Evolutionary conservation across 75 land plant species (phyloP).

Genomic region (Adiantum capillusveneris): DNA sequence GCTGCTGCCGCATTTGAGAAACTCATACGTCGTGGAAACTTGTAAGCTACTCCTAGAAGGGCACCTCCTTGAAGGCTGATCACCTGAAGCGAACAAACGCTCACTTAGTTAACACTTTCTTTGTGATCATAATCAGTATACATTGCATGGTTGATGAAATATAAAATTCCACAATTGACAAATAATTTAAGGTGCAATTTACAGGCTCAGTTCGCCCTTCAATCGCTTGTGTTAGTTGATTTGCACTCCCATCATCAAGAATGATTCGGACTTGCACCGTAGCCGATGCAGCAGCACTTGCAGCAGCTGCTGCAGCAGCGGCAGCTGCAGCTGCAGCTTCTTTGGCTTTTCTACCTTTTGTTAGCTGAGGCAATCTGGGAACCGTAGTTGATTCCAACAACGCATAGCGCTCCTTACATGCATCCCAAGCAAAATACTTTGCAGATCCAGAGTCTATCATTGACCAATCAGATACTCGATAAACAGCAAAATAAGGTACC

Average conservation of each 20-base stretch:
- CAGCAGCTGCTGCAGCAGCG: slow-evolving; percentile 87
- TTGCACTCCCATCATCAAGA: slow-evolving; percentile 94
- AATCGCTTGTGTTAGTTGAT: slow-evolving; percentile 61
- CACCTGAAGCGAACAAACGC: slow-evolving; percentile 41
- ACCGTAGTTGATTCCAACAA: slow-evolving; percentile 62
- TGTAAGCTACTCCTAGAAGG: slow-evolving; percentile 92
- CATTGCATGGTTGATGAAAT: too few species aligned
- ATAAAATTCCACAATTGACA: too few species aligned
- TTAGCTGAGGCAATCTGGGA: slow-evolving; percentile 62
- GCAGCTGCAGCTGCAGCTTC: slow-evolving; percentile 97
- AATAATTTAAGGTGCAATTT: slow-evolving; percentile 11
- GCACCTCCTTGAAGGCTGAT: slow-evolving; percentile 96
- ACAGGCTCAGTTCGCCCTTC: slow-evolving; percentile 89
- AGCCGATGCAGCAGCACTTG: slow-evolving; percentile 78
- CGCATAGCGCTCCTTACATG: slow-evolving; percentile 92
- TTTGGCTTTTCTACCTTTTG: slow-evolving; percentile 77
- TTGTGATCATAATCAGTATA: too few species aligned
- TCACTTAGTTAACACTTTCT: too few species aligned
- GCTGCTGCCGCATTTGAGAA: slow-evolving; percentile 44
- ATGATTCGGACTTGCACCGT: slow-evolving; percentile 90
- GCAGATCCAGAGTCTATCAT: slow-evolving; percentile 84
- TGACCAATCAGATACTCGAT: slow-evolving; percentile 82
- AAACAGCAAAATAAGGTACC: slow-evolving; percentile 74
- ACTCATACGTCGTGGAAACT: slow-evolving; percentile 67
- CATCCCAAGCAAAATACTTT: slow-evolving; percentile 92